These are phyloP conservation scores for Beauveria australis DNA, from an alignment of 2,329 filamentous ascomycete genomes.

Conservation along the genomic window DNA sequence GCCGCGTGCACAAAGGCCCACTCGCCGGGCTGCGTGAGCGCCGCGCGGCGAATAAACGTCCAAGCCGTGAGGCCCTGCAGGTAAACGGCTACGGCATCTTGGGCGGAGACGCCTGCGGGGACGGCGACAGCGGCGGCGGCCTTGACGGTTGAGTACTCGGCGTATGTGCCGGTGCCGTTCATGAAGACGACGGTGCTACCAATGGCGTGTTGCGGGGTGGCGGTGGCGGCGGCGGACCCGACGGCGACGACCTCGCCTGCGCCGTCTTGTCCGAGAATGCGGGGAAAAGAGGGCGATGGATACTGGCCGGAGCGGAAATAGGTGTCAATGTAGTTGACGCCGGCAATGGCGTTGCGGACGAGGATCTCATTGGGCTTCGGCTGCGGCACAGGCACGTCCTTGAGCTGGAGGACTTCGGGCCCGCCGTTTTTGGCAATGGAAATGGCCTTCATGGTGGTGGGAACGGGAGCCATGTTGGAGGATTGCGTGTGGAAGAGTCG, in stretches of 20 bases:
- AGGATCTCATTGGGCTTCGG: constrained; percentile 60
- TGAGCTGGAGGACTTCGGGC: constrained; percentile 63
- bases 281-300: constrained; percentile 55
- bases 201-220: constrained; percentile 45
- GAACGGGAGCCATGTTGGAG: constrained; percentile 57
- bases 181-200: constrained; percentile 70
- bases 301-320: constrained; percentile 88
- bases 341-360: constrained; percentile 70
- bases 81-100: constrained; percentile 59
- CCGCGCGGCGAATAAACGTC: constrained; percentile 68
- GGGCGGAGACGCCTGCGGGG: constrained; percentile 51
- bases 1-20: constrained; percentile 82
- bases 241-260: constrained; percentile 60
- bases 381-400: constrained; percentile 59
- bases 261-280: constrained; percentile 73
- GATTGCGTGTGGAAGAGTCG: background rate
- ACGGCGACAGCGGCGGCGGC: constrained; percentile 51
- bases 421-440: constrained; percentile 59
- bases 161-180: constrained; percentile 38
- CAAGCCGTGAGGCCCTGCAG: constrained; percentile 79
- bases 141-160: constrained; percentile 46
- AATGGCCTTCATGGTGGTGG: constrained; percentile 61
- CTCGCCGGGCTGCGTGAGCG: constrained; percentile 66
- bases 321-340: constrained; percentile 84
- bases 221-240: constrained; percentile 37